phyloP scores from a whole-genome alignment of 306 rosid species.

The Ceratonia siliqua region DNA sequence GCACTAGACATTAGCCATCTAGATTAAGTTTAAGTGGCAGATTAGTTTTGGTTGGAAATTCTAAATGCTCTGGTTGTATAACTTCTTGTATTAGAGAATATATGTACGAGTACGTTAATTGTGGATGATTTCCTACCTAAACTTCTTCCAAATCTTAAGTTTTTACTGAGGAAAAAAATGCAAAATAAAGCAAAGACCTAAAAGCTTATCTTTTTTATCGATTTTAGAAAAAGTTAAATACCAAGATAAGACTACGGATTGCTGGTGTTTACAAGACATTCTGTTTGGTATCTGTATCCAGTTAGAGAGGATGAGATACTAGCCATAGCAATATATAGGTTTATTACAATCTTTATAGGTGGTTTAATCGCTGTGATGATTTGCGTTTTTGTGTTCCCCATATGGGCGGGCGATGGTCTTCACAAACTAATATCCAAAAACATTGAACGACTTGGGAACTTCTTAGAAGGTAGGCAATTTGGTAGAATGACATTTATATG shows the following conservation, averaged over 20 bases:
- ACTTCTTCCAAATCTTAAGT: too few species aligned
- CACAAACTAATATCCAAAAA: constrained; percentile 43
- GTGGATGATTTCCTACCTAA: too few species aligned
- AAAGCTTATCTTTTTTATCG: too few species aligned
- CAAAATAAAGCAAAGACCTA: too few species aligned
- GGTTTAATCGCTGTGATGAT: constrained; percentile 29
- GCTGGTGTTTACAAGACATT: constrained; percentile 51
- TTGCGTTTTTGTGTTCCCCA: constrained; percentile 43
- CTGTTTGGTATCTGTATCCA: constrained; percentile 48
- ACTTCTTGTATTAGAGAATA: neutral
- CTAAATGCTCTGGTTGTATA: neutral
- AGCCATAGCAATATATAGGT: constrained; percentile 44
- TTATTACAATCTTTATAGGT: constrained; percentile 45
- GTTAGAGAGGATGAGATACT: constrained; percentile 40
- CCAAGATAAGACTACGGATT: constrained; percentile 67
- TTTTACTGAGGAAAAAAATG: too few species aligned
- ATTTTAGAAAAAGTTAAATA: too few species aligned
- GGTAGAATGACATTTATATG: too few species aligned
- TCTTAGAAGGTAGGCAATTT: constrained; percentile 56
- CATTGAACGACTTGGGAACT: constrained; percentile 42
- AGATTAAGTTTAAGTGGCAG: constrained; percentile 15
- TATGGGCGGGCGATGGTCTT: constrained; percentile 61
- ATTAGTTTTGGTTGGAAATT: neutral
- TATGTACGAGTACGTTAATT: neutral
- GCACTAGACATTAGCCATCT: neutral